Evolutionary conservation across 805 yeast species (phyloP).

Genomic region (Pichia occidentalis): DNA sequence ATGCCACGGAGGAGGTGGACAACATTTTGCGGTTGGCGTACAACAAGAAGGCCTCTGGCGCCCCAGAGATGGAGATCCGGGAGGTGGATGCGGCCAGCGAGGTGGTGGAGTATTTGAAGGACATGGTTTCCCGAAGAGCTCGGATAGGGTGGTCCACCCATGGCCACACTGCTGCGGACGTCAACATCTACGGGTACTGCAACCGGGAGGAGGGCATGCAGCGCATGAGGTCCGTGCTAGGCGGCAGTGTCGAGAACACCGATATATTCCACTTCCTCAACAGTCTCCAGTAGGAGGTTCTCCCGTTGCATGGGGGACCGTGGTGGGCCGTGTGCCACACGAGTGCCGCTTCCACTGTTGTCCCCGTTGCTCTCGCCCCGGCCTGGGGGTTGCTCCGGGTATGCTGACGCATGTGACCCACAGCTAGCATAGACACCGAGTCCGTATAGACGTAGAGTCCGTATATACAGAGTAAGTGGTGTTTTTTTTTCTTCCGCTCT

Average conservation of each 20-base stretch:
- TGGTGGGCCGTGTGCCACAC: no score
- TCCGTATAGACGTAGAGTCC: no score
- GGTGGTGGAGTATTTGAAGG: conserved; percentile 44
- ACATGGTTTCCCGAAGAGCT: conserved; percentile 73
- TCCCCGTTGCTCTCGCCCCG: no score
- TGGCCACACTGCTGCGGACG: conserved; percentile 95
- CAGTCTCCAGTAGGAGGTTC: no score
- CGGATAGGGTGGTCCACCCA: conserved; percentile 96
- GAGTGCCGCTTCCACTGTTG: no score
- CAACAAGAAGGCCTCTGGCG: conserved; percentile 50
- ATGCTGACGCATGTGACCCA: no score
- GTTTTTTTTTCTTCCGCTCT: no score
- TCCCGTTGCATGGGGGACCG: no score
- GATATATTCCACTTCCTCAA: conserved; percentile 79
- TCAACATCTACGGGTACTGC: conserved; percentile 79
- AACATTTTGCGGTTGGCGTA: conserved; percentile 32
- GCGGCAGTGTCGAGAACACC: conserved; percentile 81
- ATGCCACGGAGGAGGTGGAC: conserved; percentile 46
- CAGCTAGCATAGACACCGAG: no score
- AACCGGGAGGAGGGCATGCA: conserved; percentile 42
- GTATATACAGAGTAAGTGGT: no score
- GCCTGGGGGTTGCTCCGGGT: no score
- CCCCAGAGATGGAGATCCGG: conserved; percentile 32
- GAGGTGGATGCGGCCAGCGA: conserved; percentile 23
- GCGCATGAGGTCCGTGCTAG: conserved; percentile 40